Evolutionary conservation across 169 alveolate genomes (phyloP).

Genomic region (Eimeria falciformis): DNA sequence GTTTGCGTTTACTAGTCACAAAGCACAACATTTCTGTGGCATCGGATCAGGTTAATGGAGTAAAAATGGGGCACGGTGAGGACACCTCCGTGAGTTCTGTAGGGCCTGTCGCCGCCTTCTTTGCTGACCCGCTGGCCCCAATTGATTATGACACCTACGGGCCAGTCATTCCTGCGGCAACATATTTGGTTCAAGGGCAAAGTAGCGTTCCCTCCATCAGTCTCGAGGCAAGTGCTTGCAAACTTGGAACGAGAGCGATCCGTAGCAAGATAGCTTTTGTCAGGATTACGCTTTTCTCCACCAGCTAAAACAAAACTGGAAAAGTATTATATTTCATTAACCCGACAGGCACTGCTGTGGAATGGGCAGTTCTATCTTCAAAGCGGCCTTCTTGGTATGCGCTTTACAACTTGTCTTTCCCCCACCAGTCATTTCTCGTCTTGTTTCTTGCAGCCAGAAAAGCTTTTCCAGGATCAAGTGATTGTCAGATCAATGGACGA

Average conservation of each 20-base stretch:
- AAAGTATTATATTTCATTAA: no score
- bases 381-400: no score
- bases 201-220: slow-evolving; percentile 95
- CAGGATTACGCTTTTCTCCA: neutral
- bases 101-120: slow-evolving; percentile 51
- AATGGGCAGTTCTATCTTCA: no score
- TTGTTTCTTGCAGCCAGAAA: slow-evolving; percentile 83
- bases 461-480: slow-evolving; percentile 95
- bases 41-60: slow-evolving; percentile 71
- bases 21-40: neutral
- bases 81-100: slow-evolving; percentile 50
- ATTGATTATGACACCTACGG: slow-evolving; percentile 46
- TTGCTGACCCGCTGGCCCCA: slow-evolving; percentile 54
- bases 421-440: neutral
- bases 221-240: slow-evolving; percentile 84
- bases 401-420: no score
- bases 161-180: slow-evolving; percentile 69
- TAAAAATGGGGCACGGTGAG: slow-evolving; percentile 56
- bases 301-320: no score
- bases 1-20: no score
- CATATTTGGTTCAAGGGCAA: slow-evolving; percentile 90
- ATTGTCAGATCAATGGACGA: slow-evolving; percentile 90
- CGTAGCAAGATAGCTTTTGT: neutral
- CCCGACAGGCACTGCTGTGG: no score
- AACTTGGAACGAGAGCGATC: neutral